phyloP scores from a whole-genome alignment of 345 rosid genomes.

The Eucalyptus coolabah region DNA sequence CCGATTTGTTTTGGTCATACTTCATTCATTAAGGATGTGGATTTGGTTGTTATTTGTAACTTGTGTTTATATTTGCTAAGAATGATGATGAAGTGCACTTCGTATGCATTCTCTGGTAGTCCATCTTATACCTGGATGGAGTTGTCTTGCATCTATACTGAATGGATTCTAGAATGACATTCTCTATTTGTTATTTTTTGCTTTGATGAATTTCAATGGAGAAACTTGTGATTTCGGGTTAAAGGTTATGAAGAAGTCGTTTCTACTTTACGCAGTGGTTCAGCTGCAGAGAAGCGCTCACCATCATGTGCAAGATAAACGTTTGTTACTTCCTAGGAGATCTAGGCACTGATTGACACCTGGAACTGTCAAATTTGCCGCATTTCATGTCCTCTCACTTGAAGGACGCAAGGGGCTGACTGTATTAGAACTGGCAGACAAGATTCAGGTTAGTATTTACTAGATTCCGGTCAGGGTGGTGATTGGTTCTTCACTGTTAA shows the following conservation, averaged over 20 bases:
- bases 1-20: background rate
- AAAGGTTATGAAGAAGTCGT: constrained; percentile 62
- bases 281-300: constrained; percentile 64
- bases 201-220: background rate
- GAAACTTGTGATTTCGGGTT: constrained; percentile 30
- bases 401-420: constrained; percentile 93
- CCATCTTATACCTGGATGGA: background rate
- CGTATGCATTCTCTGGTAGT: background rate
- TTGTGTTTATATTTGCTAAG: background rate
- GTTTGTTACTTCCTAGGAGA: constrained; percentile 76
- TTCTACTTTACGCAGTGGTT: constrained; percentile 84
- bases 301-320: constrained; percentile 57
- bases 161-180: background rate
- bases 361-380: constrained; percentile 98
- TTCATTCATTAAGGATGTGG: background rate
- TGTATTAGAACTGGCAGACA: constrained; percentile 87
- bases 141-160: background rate
- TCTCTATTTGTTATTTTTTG: background rate
- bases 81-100: background rate
- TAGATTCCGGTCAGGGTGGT: background rate
- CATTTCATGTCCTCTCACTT: constrained; percentile 96
- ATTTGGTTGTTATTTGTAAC: background rate
- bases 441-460: constrained; percentile 65
- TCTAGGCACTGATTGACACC: constrained; percentile 98
- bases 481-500: background rate